Evolutionary conservation across 805 yeast genomes (phyloP), one percentile per base, ranked within the genome.

Genomic region (Huiozyma sinensis): DNA sequence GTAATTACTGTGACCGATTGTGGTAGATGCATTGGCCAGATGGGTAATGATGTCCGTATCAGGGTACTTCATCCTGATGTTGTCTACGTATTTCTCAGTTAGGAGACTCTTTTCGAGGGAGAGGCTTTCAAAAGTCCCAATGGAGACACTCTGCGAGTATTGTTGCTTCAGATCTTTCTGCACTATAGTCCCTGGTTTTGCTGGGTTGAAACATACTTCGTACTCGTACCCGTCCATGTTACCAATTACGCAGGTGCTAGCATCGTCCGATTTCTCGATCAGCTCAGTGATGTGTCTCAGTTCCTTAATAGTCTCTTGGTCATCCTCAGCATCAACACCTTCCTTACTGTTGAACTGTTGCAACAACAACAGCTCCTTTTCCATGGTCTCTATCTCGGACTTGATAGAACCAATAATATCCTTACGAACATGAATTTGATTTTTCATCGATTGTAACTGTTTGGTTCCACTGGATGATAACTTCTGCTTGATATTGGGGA

Each of bases 21-120:
- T 42, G 28, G 34, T 44, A 5, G 50, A 44, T 28, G 54, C 58
- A 47, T 52, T 59, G 10, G 49, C 47, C 33, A 60, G 48, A 33
- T 60, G 61, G 10, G 49, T 41, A 5, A 54, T 38, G 12, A 61
- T 43, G 36, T 58, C 62, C 33, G 48, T 48, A 30, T 54, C 57
- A 6, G 57, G 43, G 40, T 57, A 54, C 12, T 50, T 48, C 12
- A 47, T 34, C 40, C 52, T 52, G n/a, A 61, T 38, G 33, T 55
- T 47, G 34, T 55, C 57, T 13, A 53, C 36, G 40, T 51, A 57
- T 35, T 52, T 49, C 1, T 45, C 35, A 29, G 40, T 34, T n/a
- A 50, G 47, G n/a, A 47, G 32, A 8, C 44, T 42, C 24, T 50
- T 47, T 17, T 60, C 54, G 6, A 53, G 42, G 3, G 38, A 33